Evolutionary conservation across 2,329 filamentous ascomycete species (phyloP).

Genomic region (Fusarium torreyae): DNA sequence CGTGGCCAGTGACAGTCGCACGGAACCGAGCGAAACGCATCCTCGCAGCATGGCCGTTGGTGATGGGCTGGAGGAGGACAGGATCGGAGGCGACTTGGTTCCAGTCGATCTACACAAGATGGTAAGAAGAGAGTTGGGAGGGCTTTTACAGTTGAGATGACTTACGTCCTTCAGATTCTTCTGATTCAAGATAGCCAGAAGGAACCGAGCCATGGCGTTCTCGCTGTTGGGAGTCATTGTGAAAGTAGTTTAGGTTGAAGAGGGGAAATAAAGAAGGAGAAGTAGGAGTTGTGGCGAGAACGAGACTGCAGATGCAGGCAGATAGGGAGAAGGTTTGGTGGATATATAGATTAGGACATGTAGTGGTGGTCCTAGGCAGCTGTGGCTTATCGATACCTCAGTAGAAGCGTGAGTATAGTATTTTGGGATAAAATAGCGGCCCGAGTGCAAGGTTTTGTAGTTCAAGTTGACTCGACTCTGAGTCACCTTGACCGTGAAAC

Average conservation of each 20-base stretch:
- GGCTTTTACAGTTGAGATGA: slow-evolving; percentile 1
- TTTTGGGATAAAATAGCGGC: slow-evolving; percentile 10
- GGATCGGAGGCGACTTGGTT: slow-evolving; percentile 69
- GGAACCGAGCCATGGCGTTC: slow-evolving; percentile 70
- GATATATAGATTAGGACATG: slow-evolving; percentile 41
- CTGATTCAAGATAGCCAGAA: slow-evolving; percentile 73
- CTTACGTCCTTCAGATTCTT: slow-evolving; percentile 74
- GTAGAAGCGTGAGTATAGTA: slow-evolving; percentile 18
- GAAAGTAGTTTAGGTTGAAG: slow-evolving; percentile 23
- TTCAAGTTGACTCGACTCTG: slow-evolving; percentile 20
- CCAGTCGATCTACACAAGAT: slow-evolving; percentile 68
- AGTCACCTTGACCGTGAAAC: slow-evolving; percentile 29
- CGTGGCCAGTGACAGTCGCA: slow-evolving; percentile 62
- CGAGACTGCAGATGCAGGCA: slow-evolving; percentile 37
- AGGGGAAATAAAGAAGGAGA: slow-evolving; percentile 6
- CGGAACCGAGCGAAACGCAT: slow-evolving; percentile 72
- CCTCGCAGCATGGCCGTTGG: slow-evolving; percentile 73
- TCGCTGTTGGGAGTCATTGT: slow-evolving; percentile 70
- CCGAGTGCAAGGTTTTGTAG: slow-evolving; percentile 23
- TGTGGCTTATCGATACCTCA: slow-evolving; percentile 40
- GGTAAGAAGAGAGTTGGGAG: slow-evolving; percentile 30
- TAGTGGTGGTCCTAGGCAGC: slow-evolving; percentile 41
- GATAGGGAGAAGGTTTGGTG: slow-evolving; percentile 26
- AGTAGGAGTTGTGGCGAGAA: slow-evolving; percentile 19
- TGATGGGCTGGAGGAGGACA: slow-evolving; percentile 67